Evolutionary conservation across 2,329 filamentous ascomycete genomes (phyloP).

Genomic region (Aspergillus awamori): DNA sequence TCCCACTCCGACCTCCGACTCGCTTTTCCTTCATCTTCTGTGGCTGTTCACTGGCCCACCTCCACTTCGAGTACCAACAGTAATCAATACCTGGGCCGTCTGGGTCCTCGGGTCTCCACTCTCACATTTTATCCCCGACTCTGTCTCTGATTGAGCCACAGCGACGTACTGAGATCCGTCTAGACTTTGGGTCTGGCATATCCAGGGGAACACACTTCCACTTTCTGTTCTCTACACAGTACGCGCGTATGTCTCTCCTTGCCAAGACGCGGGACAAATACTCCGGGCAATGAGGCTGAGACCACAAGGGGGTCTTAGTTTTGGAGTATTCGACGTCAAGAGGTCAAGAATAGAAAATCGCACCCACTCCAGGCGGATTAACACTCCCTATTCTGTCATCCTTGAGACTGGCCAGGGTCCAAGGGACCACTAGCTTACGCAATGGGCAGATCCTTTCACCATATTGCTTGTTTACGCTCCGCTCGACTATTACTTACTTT

Average conservation of each 20-base stretch:
- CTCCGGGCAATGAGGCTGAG: slow-evolving; percentile 10
- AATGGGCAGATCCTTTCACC: slow-evolving; percentile 19
- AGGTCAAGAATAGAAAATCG: slow-evolving; percentile 24
- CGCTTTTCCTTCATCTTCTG: background rate
- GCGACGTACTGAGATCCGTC: background rate
- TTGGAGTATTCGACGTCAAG: slow-evolving; percentile 5
- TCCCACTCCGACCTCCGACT: background rate
- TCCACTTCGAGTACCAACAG: background rate
- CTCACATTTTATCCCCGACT: slow-evolving; percentile 1
- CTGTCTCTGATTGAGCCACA: background rate
- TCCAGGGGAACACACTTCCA: background rate
- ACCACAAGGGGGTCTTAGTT: slow-evolving; percentile 5
- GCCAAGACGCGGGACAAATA: slow-evolving; percentile 21
- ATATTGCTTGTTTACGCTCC: slow-evolving; percentile 12
- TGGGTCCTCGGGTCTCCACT: background rate
- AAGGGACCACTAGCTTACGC: slow-evolving; percentile 28
- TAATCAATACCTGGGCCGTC: background rate
- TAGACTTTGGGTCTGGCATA: background rate
- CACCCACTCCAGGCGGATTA: slow-evolving; percentile 11
- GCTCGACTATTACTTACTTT: slow-evolving; percentile 8
- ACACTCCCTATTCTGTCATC: slow-evolving; percentile 14
- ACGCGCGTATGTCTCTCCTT: background rate
- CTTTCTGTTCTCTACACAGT: background rate
- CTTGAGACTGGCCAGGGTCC: slow-evolving; percentile 12
- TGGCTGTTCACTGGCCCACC: background rate